Conservation (phyloP, 495 filamentous ascomycete genomes). For the Xylaria flabelliformis region DNA sequence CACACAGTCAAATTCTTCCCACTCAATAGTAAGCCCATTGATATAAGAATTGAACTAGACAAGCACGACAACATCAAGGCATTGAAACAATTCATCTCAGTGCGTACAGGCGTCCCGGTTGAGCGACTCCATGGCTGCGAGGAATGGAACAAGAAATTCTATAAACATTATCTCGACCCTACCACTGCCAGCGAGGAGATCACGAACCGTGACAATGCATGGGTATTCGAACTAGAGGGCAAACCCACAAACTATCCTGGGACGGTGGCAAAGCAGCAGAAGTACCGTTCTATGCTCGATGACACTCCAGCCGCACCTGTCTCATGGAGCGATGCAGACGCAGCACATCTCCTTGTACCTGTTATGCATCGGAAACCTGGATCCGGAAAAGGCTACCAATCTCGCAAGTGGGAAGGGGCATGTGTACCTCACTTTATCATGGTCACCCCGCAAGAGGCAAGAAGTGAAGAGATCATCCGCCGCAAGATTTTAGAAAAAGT, state of each 20-base stretch:
- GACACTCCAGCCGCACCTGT: conserved; percentile 48
- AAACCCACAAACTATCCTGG: conserved; percentile 77
- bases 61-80: conserved; percentile 75
- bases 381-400: conserved; percentile 28
- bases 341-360: conserved; percentile 77
- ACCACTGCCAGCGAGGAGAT: conserved; percentile 74
- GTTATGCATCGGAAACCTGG: conserved; percentile 68
- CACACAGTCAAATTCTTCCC: conserved; percentile 77
- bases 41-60: conserved; percentile 85
- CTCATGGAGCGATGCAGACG: conserved; percentile 65
- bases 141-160: conserved; percentile 80
- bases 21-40: conserved; percentile 65
- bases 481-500: conserved; percentile 58
- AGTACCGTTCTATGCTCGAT: conserved; percentile 52
- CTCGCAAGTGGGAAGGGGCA: conserved; percentile 29
- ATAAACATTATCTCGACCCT: conserved; percentile 76
- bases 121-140: conserved; percentile 75
- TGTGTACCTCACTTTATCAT: conserved; percentile 59
- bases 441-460: conserved; percentile 56
- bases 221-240: conserved; percentile 80
- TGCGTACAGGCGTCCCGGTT: conserved; percentile 64
- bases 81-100: conserved; percentile 78
- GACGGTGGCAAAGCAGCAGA: conserved; percentile 56
- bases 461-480: conserved; percentile 56
- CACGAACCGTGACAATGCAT: conserved; percentile 64